Evolutionary conservation across 768 basidiomycete species (phyloP).

Genomic region (Tubosaeta sp.): DNA sequence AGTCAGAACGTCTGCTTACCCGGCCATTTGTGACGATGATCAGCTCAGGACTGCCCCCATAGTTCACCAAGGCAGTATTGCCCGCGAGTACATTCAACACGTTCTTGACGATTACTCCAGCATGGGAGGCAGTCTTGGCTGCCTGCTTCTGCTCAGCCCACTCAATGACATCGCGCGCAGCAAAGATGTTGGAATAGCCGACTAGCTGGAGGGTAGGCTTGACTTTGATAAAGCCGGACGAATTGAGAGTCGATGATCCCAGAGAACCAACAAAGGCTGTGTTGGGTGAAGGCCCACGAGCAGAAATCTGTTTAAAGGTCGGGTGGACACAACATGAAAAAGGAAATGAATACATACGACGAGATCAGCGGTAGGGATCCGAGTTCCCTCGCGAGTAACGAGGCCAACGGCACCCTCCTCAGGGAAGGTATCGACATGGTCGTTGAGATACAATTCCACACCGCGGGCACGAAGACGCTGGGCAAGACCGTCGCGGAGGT

Average conservation of each 20-base stretch:
- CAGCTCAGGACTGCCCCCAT: slow-evolving; percentile 48
- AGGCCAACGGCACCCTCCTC: slow-evolving; percentile 36
- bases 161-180: slow-evolving; percentile 61
- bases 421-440: slow-evolving; percentile 45
- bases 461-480: slow-evolving; percentile 39
- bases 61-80: slow-evolving; percentile 32
- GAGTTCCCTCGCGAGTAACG: slow-evolving; percentile 48
- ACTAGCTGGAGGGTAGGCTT: slow-evolving; percentile 53
- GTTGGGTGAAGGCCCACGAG: slow-evolving; percentile 41
- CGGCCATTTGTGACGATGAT: slow-evolving; percentile 53
- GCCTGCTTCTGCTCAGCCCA: slow-evolving; percentile 61
- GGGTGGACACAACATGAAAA: neutral
- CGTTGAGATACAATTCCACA: slow-evolving; percentile 48
- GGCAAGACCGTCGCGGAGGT: slow-evolving; percentile 47
- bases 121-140: slow-evolving; percentile 46
- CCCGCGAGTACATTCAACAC: slow-evolving; percentile 42
- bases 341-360: slow-evolving; percentile 40
- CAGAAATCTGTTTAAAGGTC: slow-evolving; percentile 18
- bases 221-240: slow-evolving; percentile 45
- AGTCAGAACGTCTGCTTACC: slow-evolving; percentile 32
- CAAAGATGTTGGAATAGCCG: slow-evolving; percentile 53
- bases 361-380: slow-evolving; percentile 47
- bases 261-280: slow-evolving; percentile 52
- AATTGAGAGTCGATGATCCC: slow-evolving; percentile 31
- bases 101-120: slow-evolving; percentile 43